Evolutionary conservation across 169 alveolate species (phyloP), one percentile per base, ranked within the genome.

Genomic region (Perkinsus marinus): DNA sequence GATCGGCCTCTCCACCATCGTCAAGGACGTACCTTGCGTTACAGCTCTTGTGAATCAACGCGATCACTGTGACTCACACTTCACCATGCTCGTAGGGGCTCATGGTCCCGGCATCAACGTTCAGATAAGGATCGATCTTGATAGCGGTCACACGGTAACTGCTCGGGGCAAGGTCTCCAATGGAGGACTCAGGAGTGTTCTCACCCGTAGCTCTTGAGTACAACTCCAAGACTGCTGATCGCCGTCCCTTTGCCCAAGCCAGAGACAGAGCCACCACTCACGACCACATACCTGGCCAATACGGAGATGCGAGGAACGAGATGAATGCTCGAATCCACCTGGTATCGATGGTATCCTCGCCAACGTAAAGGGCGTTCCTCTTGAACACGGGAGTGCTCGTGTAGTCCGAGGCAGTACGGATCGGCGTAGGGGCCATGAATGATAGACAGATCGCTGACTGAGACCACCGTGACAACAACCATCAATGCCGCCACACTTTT

Each of bases 81-180:
- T 98, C 99, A 26, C 99, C 99, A 92, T 98, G 99, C 94, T 97
- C 99, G 92, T 96, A 96, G 38, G 99, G 99, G 89, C 99, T 96
- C 99, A 98, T 98, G 26, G 99, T 97, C 39, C 99, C 99, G 26
- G 98, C 98, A 93, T 98, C 99, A 30, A 95, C 93, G 91, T 97
- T 97, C 68, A 98, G 96, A 93, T 98, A 98, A 0, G 99, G 99
- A 93, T 98, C 99, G 79, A 98, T 96, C 93, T 98, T 98, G 43
- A 98, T 97, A 37, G 99, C 98, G 39, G 99, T 97, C 90, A 98
- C 97, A 39, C 96, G 94, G 89, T 57, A 57, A 16, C 79, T 57
- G 79, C 7, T 57, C 79, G 37, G 22, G 46, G 46, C 19, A n/a
- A n/a, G n/a, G 46, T 2, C 22, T 57, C 22, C 22, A 30, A 13